phyloP scores from a whole-genome alignment of 371 early-diverging fungal species.

The Lichtheimia ramosa region DNA sequence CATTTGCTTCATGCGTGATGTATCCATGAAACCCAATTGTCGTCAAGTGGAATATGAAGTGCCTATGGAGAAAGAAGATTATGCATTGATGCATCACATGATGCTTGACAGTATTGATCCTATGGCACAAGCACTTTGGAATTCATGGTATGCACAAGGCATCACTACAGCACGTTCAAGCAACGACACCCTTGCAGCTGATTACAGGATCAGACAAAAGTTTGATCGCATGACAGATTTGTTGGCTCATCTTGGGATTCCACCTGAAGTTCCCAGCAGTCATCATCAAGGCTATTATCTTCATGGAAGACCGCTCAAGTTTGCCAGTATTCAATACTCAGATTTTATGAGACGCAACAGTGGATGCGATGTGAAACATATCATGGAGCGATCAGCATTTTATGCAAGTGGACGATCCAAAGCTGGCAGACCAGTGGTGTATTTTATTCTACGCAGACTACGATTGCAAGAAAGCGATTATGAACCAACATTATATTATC shows the following conservation, averaged over 20 bases:
- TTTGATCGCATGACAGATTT: conserved; percentile 77
- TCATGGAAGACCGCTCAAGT: conserved; percentile 30
- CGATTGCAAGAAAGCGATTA: conserved; percentile 73
- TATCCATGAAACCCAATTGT: conserved; percentile 30
- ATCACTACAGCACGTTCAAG: conserved; percentile 4
- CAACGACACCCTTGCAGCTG: neutral
- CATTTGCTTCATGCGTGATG: conserved; percentile 55
- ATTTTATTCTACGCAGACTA: conserved; percentile 76
- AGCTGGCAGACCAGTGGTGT: conserved; percentile 76
- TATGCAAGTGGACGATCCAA: conserved; percentile 80
- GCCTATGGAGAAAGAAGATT: conserved; percentile 50
- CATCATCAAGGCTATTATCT: conserved; percentile 19
- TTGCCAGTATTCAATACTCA: conserved; percentile 56
- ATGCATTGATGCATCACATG: conserved; percentile 60
- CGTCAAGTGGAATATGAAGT: neutral
- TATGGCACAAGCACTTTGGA: conserved; percentile 31
- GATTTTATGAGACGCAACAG: conserved; percentile 79
- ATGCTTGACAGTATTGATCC: conserved; percentile 67
- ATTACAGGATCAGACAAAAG: conserved; percentile 5
- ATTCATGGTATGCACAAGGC: neutral
- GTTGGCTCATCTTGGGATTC: conserved; percentile 82
- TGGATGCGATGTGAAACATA: conserved; percentile 56
- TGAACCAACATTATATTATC: conserved; percentile 73
- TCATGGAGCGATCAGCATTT: conserved; percentile 63
- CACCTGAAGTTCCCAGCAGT: conserved; percentile 38